Evolutionary conservation across 441 rosid genomes (phyloP), one percentile per base, ranked within the genome.

Genomic region (Corymbia citriodora): DNA sequence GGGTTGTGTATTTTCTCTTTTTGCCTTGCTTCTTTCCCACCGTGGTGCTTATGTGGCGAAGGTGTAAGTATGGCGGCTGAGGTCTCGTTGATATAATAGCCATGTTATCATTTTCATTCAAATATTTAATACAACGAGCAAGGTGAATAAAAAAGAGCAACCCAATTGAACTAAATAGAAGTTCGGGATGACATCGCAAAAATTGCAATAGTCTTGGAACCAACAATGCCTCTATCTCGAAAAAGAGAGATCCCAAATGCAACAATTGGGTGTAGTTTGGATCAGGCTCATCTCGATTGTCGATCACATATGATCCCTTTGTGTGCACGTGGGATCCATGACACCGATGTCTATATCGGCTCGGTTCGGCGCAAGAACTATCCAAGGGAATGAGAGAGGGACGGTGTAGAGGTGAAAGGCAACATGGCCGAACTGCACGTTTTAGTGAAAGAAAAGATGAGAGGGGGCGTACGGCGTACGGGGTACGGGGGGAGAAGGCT

Each of bases 221-320:
- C 8, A 33, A 70, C 81, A 3, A 10, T 74, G 8, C 9, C 1
- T 10, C 18, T 10, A 2, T 72, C 82, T 3, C 15, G 8, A 3
- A 72, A 6, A 19, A 10, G 33, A 33, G 49, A 10, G 8, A 72
- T 19, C 10, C 1, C 1, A 21, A 4, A 10, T 16, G 8, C 9
- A 14, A 36, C 1, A 19, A 19, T 12, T 0, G 14, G 3, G 0
- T 19, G 2, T 10, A 2, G 3, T 0, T 7, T 72, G 2, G 6
- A 36, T 72, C 16, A 1, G 8, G 14, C 15, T 36, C 9, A 36
- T 74, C 8, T 33, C 23, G 16, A 74, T 72, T 0, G 14, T 2
- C 13, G 5, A 72, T 72, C 27, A 19, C 1, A 1, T 9, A 36
- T 1, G 13, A 33, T 33, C 13, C 4, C 27, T 7, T 4, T 33